These are phyloP conservation scores for Heterobasidion parviporum DNA, from an alignment of 1,284 basidiomycete genomes.

Conservation along the genomic window DNA sequence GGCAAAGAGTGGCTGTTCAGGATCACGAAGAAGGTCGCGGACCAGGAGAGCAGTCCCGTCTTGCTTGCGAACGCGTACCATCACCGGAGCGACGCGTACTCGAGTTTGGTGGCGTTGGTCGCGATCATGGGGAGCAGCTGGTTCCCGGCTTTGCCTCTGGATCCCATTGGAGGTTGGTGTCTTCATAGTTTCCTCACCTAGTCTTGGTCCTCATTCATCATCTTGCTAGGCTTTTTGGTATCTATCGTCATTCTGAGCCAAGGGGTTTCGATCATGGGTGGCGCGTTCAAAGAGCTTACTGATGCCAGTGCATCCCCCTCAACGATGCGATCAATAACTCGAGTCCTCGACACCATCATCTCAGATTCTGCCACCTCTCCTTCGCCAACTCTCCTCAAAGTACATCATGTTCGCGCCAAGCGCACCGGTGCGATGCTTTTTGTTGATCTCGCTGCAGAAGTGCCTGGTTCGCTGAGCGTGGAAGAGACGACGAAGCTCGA, in stretches of 20 bases:
- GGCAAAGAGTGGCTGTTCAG: constrained; percentile 93
- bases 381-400: constrained; percentile 27
- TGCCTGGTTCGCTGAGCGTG: constrained; percentile 55
- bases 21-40: constrained; percentile 80
- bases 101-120: constrained; percentile 78
- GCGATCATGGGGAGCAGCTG: constrained; percentile 86
- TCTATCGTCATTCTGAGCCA: constrained; percentile 86
- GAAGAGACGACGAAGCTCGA: constrained; percentile 53
- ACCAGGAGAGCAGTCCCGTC: constrained; percentile 85
- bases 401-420: constrained; percentile 67
- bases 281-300: constrained; percentile 77
- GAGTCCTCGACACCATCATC: constrained; percentile 45
- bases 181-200: not conserved
- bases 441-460: constrained; percentile 68
- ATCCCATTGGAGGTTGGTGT: constrained; percentile 81
- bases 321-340: constrained; percentile 45
- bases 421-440: constrained; percentile 70
- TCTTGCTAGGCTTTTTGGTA: constrained; percentile 65
- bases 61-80: constrained; percentile 89
- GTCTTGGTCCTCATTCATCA: not conserved
- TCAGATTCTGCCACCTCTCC: constrained; percentile 13
- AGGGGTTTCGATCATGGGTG: constrained; percentile 64
- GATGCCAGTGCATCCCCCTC: constrained; percentile 72
- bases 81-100: constrained; percentile 92
- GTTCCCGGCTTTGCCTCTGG: constrained; percentile 81